These are phyloP conservation scores for Ophiocordyceps robertsii DNA, from an alignment of 2,329 filamentous ascomycete species.

Conservation along the genomic window DNA sequence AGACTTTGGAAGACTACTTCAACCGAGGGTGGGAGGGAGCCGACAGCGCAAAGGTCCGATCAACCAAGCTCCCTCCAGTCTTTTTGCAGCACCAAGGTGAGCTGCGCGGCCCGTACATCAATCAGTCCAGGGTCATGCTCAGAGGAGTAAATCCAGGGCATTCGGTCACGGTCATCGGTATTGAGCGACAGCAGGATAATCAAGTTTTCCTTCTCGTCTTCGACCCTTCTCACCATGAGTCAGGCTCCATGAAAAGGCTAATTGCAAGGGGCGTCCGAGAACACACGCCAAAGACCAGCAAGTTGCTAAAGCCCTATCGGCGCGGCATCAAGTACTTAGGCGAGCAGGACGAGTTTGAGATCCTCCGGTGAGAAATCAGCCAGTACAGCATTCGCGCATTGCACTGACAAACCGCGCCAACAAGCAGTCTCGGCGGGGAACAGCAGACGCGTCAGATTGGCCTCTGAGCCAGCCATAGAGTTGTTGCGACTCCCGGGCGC, in stretches of 20 bases:
- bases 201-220: slow-evolving; percentile 66
- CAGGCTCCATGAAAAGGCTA: slow-evolving; percentile 46
- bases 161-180: slow-evolving; percentile 78
- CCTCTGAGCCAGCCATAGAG: too few species aligned
- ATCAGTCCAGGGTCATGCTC: too few species aligned
- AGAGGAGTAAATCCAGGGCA: slow-evolving; percentile 41
- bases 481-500: too few species aligned
- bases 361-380: slow-evolving; percentile 46
- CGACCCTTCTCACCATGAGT: slow-evolving; percentile 70
- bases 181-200: slow-evolving; percentile 57
- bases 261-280: slow-evolving; percentile 32
- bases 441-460: too few species aligned
- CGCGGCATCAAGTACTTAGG: slow-evolving; percentile 53
- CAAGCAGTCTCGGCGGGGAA: too few species aligned
- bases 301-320: slow-evolving; percentile 59
- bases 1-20: slow-evolving; percentile 65
- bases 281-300: slow-evolving; percentile 18
- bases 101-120: slow-evolving; percentile 1
- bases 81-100: slow-evolving; percentile 76
- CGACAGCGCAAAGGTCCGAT: slow-evolving; percentile 45
- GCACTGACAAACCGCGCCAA: too few species aligned
- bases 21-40: slow-evolving; percentile 28
- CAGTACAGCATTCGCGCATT: too few species aligned
- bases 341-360: slow-evolving; percentile 65
- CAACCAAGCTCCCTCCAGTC: slow-evolving; percentile 65